Percentiles rank a stretch among this genome's conserved stretches.
Evolutionary conservation across 257 asterid genomes (phyloP).

Genomic region (Coffea eugenioides): DNA sequence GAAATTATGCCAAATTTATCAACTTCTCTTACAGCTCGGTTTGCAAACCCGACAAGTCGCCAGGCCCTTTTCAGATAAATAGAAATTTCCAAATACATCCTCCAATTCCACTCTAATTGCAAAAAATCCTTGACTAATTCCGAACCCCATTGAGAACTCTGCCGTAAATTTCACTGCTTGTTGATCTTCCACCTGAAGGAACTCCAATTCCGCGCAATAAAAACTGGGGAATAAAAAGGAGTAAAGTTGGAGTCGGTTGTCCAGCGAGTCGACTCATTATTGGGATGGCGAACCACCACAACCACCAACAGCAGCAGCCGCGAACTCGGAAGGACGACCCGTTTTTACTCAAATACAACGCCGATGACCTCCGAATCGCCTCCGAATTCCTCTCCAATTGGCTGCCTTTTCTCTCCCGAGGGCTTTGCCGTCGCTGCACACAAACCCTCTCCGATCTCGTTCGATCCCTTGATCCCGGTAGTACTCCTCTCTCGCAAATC

Average conservation of each 20-base stretch:
- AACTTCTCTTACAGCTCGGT: neutral
- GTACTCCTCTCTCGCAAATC: neutral
- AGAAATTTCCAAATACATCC: neutral
- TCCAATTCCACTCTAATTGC: neutral
- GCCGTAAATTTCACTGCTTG: neutral
- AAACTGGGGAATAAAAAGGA: no score
- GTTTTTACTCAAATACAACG: slow-evolving; percentile 53
- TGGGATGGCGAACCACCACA: slow-evolving; percentile 25
- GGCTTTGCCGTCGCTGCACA: slow-evolving; percentile 66
- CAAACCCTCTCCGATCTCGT: slow-evolving; percentile 38
- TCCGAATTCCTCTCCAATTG: slow-evolving; percentile 87
- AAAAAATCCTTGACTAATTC: neutral
- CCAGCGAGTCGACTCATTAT: slow-evolving; percentile 8
- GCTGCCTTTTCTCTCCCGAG: slow-evolving; percentile 79
- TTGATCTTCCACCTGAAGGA: neutral
- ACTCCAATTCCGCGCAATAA: neutral
- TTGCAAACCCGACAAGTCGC: neutral
- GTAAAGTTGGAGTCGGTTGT: neutral
- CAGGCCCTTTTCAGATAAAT: neutral
- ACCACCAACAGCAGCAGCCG: slow-evolving; percentile 23
- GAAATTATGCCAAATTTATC: neutral
- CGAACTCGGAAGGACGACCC: slow-evolving; percentile 32
- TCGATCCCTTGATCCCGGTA: slow-evolving; percentile 60
- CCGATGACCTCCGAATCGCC: slow-evolving; percentile 63
- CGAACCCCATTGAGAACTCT: neutral